These are phyloP conservation scores for Kockovaella imperatae DNA, from an alignment of 768 basidiomycete species.

Conservation along the genomic window DNA sequence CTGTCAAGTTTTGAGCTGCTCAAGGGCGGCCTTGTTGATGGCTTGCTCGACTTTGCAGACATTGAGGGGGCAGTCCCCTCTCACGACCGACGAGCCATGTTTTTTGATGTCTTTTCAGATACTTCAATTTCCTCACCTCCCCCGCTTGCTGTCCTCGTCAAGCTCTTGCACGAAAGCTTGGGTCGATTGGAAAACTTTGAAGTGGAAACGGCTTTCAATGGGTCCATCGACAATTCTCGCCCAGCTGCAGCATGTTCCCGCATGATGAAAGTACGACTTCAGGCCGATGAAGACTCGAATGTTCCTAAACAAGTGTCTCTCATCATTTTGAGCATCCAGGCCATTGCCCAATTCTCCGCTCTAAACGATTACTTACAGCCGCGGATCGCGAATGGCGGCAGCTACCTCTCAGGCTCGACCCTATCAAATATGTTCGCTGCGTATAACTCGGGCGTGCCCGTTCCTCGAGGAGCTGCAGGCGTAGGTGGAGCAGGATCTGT, in stretches of 20 bases:
- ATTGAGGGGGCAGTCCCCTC: constrained; percentile 59
- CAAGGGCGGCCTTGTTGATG: constrained; percentile 87
- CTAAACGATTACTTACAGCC: constrained; percentile 93
- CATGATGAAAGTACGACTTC: constrained; percentile 76
- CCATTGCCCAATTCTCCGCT: constrained; percentile 95
- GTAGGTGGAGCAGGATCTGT: constrained; percentile 23
- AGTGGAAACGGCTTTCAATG: constrained; percentile 75
- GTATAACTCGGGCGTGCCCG: constrained; percentile 45
- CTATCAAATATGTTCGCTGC: constrained; percentile 87
- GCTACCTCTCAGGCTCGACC: constrained; percentile 45
- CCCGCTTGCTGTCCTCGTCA: constrained; percentile 70
- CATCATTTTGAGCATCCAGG: constrained; percentile 94
- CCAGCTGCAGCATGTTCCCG: constrained; percentile 82
- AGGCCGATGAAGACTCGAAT: constrained; percentile 83
- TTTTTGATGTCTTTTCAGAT: constrained; percentile 67
- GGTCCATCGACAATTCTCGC: constrained; percentile 49
- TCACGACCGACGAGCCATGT: constrained; percentile 61
- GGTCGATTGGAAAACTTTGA: constrained; percentile 94
- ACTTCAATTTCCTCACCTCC: constrained; percentile 50
- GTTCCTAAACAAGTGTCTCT: constrained; percentile 69
- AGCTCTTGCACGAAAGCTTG: constrained; percentile 90
- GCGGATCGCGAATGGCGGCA: constrained; percentile 24
- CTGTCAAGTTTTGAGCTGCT: constrained; percentile 93
- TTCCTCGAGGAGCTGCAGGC: constrained; percentile 52
- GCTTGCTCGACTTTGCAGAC: constrained; percentile 71